Percentiles rank a stretch among this genome's conserved stretches.
Evolutionary conservation across 148 eudicot genomes (phyloP).

Genomic region (Persicaria maculosa): DNA sequence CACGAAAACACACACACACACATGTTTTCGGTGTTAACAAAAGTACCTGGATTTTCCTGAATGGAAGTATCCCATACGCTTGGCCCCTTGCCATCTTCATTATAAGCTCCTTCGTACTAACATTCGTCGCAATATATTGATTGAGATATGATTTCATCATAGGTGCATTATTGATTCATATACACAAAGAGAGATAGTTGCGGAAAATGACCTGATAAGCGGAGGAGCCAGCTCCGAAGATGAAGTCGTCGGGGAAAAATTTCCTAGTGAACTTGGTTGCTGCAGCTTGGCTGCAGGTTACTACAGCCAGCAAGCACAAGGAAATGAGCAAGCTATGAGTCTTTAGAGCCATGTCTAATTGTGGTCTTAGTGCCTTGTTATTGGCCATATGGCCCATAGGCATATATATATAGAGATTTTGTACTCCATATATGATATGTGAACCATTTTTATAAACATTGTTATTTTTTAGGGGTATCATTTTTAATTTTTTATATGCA

Average conservation of each 20-base stretch:
- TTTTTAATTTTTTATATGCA: no score
- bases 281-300: neutral
- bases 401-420: neutral
- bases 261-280: neutral
- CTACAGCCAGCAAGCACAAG: constrained; percentile 2
- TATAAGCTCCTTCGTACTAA: constrained; percentile 8
- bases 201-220: constrained; percentile 7
- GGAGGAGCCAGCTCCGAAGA: constrained; percentile 11
- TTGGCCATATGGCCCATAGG: neutral
- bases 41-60: neutral
- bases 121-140: neutral
- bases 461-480: no score
- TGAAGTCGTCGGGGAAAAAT: neutral
- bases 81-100: neutral
- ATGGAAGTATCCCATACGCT: constrained; percentile 13
- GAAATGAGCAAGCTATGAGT: neutral
- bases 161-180: neutral
- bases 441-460: no score
- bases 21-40: neutral
- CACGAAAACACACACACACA: neutral
- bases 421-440: no score
- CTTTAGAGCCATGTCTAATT: neutral
- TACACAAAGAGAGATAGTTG: neutral
- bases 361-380: neutral
- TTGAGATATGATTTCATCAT: neutral